These are phyloP conservation scores for Hemileccinum rubropunctum DNA, from an alignment of 768 basidiomycete genomes.

Conservation along the genomic window DNA sequence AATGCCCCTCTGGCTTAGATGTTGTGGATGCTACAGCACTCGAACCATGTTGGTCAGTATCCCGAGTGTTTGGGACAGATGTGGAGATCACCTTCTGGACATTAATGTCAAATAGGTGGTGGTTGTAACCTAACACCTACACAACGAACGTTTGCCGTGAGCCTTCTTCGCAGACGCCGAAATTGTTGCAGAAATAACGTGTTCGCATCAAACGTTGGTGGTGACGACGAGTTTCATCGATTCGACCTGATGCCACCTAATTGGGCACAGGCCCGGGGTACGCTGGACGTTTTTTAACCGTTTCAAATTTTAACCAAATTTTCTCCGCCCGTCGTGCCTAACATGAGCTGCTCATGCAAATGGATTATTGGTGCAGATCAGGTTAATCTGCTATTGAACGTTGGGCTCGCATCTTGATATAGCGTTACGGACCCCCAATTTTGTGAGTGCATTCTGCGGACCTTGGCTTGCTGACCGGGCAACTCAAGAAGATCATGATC, in stretches of 20 bases:
- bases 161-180: slow-evolving; percentile 15
- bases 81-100: slow-evolving; percentile 52
- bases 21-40: slow-evolving; percentile 41
- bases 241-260: slow-evolving; percentile 60
- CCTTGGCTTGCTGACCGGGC: background rate
- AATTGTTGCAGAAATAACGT: background rate
- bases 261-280: slow-evolving; percentile 67
- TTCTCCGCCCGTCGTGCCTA: slow-evolving; percentile 57
- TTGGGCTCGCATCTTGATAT: slow-evolving; percentile 1
- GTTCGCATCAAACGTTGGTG: slow-evolving; percentile 42
- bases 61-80: slow-evolving; percentile 57
- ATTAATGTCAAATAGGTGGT: slow-evolving; percentile 55
- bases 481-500: background rate
- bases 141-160: slow-evolving; percentile 61
- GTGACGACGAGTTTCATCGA: slow-evolving; percentile 63
- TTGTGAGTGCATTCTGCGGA: slow-evolving; percentile 27
- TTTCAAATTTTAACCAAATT: background rate
- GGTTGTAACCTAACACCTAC: slow-evolving; percentile 68
- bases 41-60: slow-evolving; percentile 71
- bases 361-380: background rate
- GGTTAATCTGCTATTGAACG: background rate
- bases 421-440: slow-evolving; percentile 36
- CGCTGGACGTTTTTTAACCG: slow-evolving; percentile 3
- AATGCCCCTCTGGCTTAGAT: background rate
- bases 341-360: slow-evolving; percentile 37